Conservation (phyloP, 805 yeast genomes). For the Myxozyma kluyveri region DNA sequence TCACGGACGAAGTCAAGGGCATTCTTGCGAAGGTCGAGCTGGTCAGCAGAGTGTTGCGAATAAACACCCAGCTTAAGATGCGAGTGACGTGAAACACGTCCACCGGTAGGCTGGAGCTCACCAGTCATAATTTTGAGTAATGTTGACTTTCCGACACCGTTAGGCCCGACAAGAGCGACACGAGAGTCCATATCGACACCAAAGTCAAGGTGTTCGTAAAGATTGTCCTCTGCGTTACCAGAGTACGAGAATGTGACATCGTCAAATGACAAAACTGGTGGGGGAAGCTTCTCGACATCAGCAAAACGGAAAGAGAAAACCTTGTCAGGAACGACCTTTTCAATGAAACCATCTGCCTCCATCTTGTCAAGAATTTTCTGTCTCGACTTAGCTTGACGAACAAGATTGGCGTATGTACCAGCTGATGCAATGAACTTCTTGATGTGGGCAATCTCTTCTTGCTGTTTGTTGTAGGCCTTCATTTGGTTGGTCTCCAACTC, state of each 20-base stretch:
- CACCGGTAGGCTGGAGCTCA: slow-evolving; percentile 79
- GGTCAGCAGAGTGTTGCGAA: slow-evolving; percentile 98
- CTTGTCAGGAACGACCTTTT: slow-evolving; percentile 87
- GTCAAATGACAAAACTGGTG: slow-evolving; percentile 96
- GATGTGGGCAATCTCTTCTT: slow-evolving; percentile 97
- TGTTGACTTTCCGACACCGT: slow-evolving; percentile 98
- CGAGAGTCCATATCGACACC: slow-evolving; percentile 99
- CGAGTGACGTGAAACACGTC: slow-evolving; percentile 95
- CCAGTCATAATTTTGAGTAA: slow-evolving; percentile 96
- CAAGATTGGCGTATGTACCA: slow-evolving; percentile 99
- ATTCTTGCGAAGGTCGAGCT: slow-evolving; percentile 89
- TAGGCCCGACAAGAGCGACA: slow-evolving; percentile 96
- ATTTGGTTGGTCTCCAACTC: slow-evolving; percentile 96
- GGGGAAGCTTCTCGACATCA: slow-evolving; percentile 94
- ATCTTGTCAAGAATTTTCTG: slow-evolving; percentile 98
- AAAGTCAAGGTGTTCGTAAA: slow-evolving; percentile 86
- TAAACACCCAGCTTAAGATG: slow-evolving; percentile 98
- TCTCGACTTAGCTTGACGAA: slow-evolving; percentile 97
- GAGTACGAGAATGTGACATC: slow-evolving; percentile 86
- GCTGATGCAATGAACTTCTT: slow-evolving; percentile 99
- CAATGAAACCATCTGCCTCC: slow-evolving; percentile 97
- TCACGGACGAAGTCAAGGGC: slow-evolving; percentile 97
- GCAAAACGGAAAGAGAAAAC: slow-evolving; percentile 94
- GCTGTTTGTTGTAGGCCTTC: slow-evolving; percentile 96
- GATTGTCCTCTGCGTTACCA: slow-evolving; percentile 72